Conservation (phyloP, 1,284 basidiomycete genomes). For the Ustilago crameri region DNA sequence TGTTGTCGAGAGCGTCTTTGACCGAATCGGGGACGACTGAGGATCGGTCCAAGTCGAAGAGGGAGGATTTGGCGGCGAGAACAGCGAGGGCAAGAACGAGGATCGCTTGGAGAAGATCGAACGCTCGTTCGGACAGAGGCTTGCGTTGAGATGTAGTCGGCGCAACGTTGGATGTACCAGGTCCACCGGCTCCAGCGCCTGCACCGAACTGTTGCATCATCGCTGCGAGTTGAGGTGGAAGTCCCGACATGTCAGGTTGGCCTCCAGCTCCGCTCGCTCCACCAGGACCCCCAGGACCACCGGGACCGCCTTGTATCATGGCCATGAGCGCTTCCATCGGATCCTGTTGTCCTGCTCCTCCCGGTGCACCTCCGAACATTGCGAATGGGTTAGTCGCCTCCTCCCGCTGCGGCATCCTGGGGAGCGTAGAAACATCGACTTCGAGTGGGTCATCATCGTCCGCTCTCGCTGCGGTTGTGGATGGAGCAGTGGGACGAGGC, state of each 20-base stretch:
- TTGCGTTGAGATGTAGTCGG: conserved; percentile 19
- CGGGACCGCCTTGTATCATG: conserved; percentile 43
- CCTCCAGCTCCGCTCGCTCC: conserved; percentile 9
- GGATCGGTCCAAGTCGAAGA: conserved; percentile 39
- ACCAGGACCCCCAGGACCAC: conserved; percentile 20
- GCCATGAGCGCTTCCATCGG: conserved; percentile 52
- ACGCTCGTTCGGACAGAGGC: conserved; percentile 26
- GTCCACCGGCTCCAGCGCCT: conserved; percentile 12
- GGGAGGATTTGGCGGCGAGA: conserved; percentile 35
- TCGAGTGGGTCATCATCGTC: conserved; percentile 58
- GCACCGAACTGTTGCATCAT: conserved; percentile 55
- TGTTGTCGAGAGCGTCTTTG: conserved; percentile 15
- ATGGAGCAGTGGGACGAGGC: conserved; percentile 4
- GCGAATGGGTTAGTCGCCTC: conserved; percentile 34
- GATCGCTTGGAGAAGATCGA: conserved; percentile 38
- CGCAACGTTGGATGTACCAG: conserved; percentile 3
- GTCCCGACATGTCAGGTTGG: conserved; percentile 36
- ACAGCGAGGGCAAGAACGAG: conserved; percentile 37
- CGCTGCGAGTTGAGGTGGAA: conserved; percentile 46
- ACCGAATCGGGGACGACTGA: conserved; percentile 15
- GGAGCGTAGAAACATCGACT: conserved; percentile 45
- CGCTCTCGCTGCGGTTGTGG: not conserved
- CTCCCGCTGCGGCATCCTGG: conserved; percentile 18
- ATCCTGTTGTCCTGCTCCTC: conserved; percentile 16
- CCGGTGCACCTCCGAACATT: conserved; percentile 24